A percentile compares a stretch with the other conserved stretches of the same genome.
Evolutionary conservation across 768 basidiomycete species (phyloP).

Genomic region (Boletus sp.): DNA sequence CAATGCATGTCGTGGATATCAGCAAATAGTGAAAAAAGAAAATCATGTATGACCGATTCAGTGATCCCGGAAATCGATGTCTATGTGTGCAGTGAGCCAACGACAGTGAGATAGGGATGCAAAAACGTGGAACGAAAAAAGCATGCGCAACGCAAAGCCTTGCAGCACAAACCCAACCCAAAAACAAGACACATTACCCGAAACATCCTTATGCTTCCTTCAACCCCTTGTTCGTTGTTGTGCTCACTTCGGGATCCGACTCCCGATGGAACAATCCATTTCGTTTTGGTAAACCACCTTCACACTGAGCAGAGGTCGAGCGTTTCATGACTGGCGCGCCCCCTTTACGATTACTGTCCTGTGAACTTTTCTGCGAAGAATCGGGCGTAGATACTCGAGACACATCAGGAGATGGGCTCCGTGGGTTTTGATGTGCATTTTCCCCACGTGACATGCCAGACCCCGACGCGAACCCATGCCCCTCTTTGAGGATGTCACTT

Average conservation of each 20-base stretch:
- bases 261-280: slow-evolving; percentile 30
- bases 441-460: background rate
- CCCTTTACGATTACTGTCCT: slow-evolving; percentile 16
- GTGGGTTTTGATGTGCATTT: background rate
- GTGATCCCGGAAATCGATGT: slow-evolving; percentile 9
- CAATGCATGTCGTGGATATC: slow-evolving; percentile 26
- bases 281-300: slow-evolving; percentile 25
- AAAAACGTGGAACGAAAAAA: slow-evolving; percentile 4
- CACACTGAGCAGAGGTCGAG: slow-evolving; percentile 27
- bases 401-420: slow-evolving; percentile 6
- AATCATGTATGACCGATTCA: slow-evolving; percentile 3
- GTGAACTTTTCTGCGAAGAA: slow-evolving; percentile 2
- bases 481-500: slow-evolving; percentile 37
- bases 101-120: background rate
- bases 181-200: slow-evolving; percentile 15
- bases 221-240: slow-evolving; percentile 20
- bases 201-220: slow-evolving; percentile 20
- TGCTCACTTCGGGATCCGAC: slow-evolving; percentile 28
- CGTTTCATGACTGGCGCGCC: slow-evolving; percentile 25
- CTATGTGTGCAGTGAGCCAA: slow-evolving; percentile 11
- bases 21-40: slow-evolving; percentile 4
- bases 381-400: slow-evolving; percentile 9
- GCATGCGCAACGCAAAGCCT: slow-evolving; percentile 1
- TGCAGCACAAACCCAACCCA: background rate
- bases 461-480: background rate